Base-by-base conservation (phyloP, 2,329 filamentous ascomycete genomes). In the Thielaviopsis ethacetica region DNA sequence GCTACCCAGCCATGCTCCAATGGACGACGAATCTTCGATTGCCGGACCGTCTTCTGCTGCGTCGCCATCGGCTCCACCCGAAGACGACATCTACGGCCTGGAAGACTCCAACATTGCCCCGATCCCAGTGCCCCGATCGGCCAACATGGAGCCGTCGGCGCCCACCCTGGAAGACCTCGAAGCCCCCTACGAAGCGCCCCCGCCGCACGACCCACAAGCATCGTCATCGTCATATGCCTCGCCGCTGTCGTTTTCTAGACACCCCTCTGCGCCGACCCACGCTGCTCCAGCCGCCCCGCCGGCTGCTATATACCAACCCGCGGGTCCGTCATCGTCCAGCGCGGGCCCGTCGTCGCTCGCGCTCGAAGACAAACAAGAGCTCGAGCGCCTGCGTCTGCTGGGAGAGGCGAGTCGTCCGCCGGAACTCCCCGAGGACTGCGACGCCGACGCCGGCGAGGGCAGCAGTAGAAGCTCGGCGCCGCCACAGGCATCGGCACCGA, bases 321-420 rank as follows among this genome's bases (percentile, higher is more conserved):
- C 12, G 56, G 71, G 2, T 73, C 21, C 12, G 34, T 41, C 21
- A 24, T 41, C 21, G 34, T 56, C 17, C 26, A 41, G 15, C 26
- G 26, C 24, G 10, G 27, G 15, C 26, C 47, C 61, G 47, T 26
- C 41, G 53, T 51, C 58, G n/a, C 53, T 56, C 2, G 30, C 41
- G 19, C 15, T 71, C 15, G 87, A 93, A 59, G 91, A 94, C 68
- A 93, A 94, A 68, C 82, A 84, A 64, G 88, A 94, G 67, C 72
- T 89, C 6, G 86, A 91, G 67, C 76, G 83, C 21, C 78, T 73
- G 59, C 75, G 83, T 44, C 69, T 88, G n/a, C 72, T 86, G 61
- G 72, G 76, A 56, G 78, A 85, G 65, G 80, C 80, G 7, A 86
- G 83, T 67, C 79, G 80, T 9, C 84, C 84, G 4, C 77, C 77